Evolutionary conservation across 2,329 filamentous ascomycete genomes (phyloP).

Genomic region (Claviceps fusiformis): DNA sequence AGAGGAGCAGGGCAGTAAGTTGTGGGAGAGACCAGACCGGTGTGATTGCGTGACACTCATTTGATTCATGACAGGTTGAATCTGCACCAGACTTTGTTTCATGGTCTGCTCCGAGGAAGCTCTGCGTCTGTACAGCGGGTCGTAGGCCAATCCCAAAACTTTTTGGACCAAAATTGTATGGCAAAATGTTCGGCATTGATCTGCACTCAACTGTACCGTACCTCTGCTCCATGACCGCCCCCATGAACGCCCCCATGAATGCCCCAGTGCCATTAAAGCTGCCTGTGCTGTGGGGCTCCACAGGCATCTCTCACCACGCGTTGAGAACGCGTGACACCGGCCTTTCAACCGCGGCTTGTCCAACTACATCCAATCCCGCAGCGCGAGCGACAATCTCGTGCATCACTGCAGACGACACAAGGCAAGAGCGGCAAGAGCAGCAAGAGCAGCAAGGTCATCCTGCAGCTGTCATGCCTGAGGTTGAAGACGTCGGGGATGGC

Average conservation of each 20-base stretch:
- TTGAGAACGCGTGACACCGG: constrained; percentile 10
- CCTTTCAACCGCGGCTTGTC: constrained; percentile 3
- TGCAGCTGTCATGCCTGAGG: constrained; percentile 26
- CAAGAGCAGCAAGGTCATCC: background rate
- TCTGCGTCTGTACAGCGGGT: no score
- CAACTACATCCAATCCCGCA: background rate
- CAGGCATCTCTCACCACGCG: background rate
- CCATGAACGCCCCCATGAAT: no score
- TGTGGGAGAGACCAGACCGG: background rate
- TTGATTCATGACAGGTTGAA: background rate
- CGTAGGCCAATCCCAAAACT: no score
- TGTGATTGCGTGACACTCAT: background rate
- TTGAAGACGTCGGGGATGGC: constrained; percentile 39
- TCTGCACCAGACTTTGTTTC: no score
- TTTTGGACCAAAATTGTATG: no score
- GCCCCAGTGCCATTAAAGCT: constrained; percentile 1
- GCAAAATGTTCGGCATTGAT: no score
- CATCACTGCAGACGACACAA: background rate
- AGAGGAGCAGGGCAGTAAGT: background rate
- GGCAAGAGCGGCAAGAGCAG: background rate
- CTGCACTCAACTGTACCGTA: no score
- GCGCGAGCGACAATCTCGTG: background rate
- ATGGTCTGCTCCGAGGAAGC: background rate
- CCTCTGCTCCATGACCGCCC: background rate
- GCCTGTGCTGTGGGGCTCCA: background rate